These are phyloP conservation scores for Parascedosporium putredinis DNA, from an alignment of 2,329 filamentous ascomycete species.

Conservation along the genomic window DNA sequence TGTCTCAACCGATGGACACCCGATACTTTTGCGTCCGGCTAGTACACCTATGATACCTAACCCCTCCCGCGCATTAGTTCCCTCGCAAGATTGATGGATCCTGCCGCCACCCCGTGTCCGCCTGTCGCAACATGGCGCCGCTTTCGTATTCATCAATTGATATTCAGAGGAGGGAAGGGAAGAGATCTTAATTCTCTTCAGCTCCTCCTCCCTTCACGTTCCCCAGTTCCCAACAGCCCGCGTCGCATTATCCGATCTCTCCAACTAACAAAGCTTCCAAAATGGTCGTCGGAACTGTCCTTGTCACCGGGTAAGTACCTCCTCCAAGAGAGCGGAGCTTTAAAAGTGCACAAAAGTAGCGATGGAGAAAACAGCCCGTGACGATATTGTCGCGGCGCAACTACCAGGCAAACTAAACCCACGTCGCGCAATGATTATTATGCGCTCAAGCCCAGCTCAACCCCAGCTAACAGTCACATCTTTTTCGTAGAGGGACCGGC, in stretches of 20 bases:
- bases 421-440: not conserved
- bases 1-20: too few species aligned
- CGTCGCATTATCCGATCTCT: not conserved
- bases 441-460: too few species aligned
- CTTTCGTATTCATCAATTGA: not conserved
- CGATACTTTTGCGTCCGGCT: too few species aligned
- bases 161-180: not conserved
- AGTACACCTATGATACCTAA: too few species aligned
- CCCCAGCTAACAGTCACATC: conserved; percentile 15
- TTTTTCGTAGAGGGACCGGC: conserved; percentile 73
- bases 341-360: too few species aligned
- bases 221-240: not conserved
- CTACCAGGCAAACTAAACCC: conserved; percentile 8
- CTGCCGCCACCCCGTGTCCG: not conserved
- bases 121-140: not conserved
- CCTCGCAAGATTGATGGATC: not conserved
- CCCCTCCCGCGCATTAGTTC: too few species aligned
- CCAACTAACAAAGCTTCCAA: conserved; percentile 16
- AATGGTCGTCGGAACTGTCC: conserved; percentile 79
- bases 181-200: not conserved
- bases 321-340: too few species aligned
- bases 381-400: too few species aligned
- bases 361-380: too few species aligned
- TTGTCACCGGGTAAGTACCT: conserved; percentile 86
- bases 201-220: not conserved